phyloP scores from a whole-genome alignment of 768 basidiomycete genomes.

The Termitomyces heimii region DNA sequence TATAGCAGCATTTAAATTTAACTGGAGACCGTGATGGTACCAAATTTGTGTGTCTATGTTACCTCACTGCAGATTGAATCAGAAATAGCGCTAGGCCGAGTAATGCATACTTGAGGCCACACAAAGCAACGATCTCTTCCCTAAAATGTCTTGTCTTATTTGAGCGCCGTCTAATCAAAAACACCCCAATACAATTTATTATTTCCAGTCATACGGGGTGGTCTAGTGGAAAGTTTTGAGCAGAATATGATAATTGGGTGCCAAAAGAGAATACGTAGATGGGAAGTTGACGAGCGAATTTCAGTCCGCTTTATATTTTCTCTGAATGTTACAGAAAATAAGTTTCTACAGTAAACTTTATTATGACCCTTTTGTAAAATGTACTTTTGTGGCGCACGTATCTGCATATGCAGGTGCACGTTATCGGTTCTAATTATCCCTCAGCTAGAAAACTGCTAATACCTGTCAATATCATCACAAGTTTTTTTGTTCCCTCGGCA shows the following conservation, averaged over 20 bases:
- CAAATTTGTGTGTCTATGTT: not conserved
- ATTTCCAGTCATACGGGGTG: too few species aligned
- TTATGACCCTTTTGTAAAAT: not conserved
- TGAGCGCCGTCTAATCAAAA: too few species aligned
- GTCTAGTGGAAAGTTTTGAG: too few species aligned
- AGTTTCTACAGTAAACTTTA: not conserved
- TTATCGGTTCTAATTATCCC: not conserved
- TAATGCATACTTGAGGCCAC: not conserved
- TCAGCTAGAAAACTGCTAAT: slow-evolving; percentile 37
- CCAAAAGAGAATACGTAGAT: not conserved
- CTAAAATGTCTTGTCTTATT: too few species aligned
- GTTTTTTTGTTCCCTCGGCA: slow-evolving; percentile 15
- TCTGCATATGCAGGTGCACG: not conserved
- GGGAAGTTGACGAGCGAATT: not conserved
- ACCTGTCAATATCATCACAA: slow-evolving; percentile 55
- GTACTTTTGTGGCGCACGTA: not conserved
- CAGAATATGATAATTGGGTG: not conserved
- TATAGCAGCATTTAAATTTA: too few species aligned
- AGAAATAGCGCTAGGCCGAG: too few species aligned
- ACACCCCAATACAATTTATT: too few species aligned
- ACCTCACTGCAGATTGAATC: not conserved
- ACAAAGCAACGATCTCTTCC: not conserved
- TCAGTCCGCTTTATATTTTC: not conserved
- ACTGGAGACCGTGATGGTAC: not conserved
- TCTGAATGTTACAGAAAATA: too few species aligned